These are phyloP conservation scores for Syzygium aromaticum DNA, from an alignment of 345 rosid species.

Conservation along the genomic window DNA sequence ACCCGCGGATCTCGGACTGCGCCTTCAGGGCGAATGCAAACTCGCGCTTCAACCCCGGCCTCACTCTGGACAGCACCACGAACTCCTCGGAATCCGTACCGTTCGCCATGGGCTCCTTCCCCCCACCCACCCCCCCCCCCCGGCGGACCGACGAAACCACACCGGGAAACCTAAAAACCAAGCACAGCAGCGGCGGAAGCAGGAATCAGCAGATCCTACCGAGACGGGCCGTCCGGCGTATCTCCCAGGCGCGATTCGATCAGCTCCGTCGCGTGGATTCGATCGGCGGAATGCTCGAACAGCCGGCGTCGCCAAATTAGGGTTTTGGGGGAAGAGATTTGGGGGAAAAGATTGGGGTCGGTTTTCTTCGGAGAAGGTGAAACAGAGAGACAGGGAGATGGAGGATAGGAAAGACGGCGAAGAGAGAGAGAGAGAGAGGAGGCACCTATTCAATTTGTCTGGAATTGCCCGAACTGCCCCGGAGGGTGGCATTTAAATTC, in stretches of 20 bases:
- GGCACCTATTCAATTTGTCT: background rate
- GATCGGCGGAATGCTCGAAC: no score
- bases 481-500: rapidly evolving
- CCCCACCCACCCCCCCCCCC: no score
- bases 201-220: no score
- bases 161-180: background rate
- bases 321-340: constrained; percentile 7
- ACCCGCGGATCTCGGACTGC: constrained; percentile 76
- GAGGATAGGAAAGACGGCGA: background rate
- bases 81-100: constrained; percentile 44
- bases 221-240: background rate
- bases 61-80: constrained; percentile 44
- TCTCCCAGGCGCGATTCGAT: background rate
- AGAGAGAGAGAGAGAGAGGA: background rate
- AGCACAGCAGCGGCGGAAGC: no score
- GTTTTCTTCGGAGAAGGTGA: constrained; percentile 7
- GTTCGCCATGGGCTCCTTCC: constrained; percentile 33
- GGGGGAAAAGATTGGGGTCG: background rate
- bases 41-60: constrained; percentile 80
- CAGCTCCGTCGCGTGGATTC: background rate
- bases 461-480: constrained; percentile 5
- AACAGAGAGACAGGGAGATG: constrained; percentile 1
- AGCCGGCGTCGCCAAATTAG: background rate
- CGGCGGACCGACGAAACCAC: background rate
- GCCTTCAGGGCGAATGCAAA: constrained; percentile 72